These are phyloP conservation scores for Carex arenaria DNA, from an alignment of 202 grass and related monocot genomes.

Conservation along the genomic window DNA sequence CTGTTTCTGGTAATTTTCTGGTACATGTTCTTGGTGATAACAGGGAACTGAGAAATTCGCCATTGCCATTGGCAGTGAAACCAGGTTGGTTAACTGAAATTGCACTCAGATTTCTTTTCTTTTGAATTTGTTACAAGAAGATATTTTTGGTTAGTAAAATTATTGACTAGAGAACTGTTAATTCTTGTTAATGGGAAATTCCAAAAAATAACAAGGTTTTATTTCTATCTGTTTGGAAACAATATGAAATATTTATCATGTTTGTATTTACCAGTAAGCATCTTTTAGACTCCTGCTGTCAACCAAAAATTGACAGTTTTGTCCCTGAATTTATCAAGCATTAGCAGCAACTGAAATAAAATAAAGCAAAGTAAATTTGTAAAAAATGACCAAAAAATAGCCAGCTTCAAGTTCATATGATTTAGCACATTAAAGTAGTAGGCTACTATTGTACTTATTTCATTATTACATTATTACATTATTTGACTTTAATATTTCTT, in stretches of 20 bases:
- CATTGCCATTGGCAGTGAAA: conserved; percentile 46
- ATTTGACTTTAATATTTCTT: not conserved
- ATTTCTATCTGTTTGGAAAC: not conserved
- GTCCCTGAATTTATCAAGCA: not conserved
- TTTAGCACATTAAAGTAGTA: not conserved
- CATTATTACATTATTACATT: not conserved
- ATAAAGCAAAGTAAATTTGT: not conserved
- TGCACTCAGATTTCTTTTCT: not conserved
- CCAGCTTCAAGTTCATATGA: not conserved
- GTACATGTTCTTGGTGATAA: conserved; percentile 45
- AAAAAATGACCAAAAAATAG: not conserved
- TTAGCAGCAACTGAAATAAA: not conserved
- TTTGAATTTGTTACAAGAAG: not conserved
- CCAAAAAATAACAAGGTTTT: not conserved
- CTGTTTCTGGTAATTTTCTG: conserved; percentile 37
- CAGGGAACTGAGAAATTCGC: conserved; percentile 39
- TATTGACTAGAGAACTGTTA: not conserved
- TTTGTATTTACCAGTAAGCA: not conserved
- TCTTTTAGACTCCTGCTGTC: not conserved
- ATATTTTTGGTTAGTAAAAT: not conserved
- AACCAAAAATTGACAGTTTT: not conserved
- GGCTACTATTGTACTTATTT: not conserved
- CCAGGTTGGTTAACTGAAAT: conserved; percentile 42
- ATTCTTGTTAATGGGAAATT: not conserved
- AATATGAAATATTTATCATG: not conserved